These are phyloP conservation scores for Barbatosphaeria neglecta DNA, from an alignment of 495 filamentous ascomycete genomes.

Conservation along the genomic window DNA sequence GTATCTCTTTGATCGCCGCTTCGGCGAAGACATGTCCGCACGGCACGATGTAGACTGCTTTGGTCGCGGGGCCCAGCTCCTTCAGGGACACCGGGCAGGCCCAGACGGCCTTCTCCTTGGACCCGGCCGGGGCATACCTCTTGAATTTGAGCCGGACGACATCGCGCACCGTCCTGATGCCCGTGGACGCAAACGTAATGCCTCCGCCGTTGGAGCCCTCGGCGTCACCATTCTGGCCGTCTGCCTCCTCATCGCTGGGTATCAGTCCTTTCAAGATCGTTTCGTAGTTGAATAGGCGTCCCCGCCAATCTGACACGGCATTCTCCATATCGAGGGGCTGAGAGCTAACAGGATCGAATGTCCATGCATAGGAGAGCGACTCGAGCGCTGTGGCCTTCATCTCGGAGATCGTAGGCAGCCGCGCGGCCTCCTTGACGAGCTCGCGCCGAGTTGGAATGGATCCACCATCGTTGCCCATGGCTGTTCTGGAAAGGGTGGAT, in stretches of 20 bases:
- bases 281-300: slow-evolving; percentile 92
- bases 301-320: slow-evolving; percentile 73
- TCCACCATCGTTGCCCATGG: slow-evolving; percentile 92
- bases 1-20: slow-evolving; percentile 67
- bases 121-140: slow-evolving; percentile 30
- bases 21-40: slow-evolving; percentile 94
- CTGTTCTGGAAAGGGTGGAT: background rate
- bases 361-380: slow-evolving; percentile 75
- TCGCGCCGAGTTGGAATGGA: slow-evolving; percentile 87
- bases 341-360: slow-evolving; percentile 72
- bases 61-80: slow-evolving; percentile 66
- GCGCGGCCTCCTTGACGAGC: slow-evolving; percentile 81
- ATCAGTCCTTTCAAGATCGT: slow-evolving; percentile 73
- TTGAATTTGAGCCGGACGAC: slow-evolving; percentile 82
- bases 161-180: slow-evolving; percentile 72
- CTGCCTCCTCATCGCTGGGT: slow-evolving; percentile 39
- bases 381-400: slow-evolving; percentile 80
- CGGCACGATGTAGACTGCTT: slow-evolving; percentile 81
- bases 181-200: slow-evolving; percentile 54
- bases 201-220: slow-evolving; percentile 29
- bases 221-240: slow-evolving; percentile 1
- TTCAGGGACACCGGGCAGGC: slow-evolving; percentile 85
- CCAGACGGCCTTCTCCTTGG: slow-evolving; percentile 43
- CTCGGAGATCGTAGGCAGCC: slow-evolving; percentile 71
- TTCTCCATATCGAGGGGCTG: slow-evolving; percentile 54